phyloP scores from a whole-genome alignment of 495 filamentous ascomycete species.

The Clohesyomyces aquaticus region DNA sequence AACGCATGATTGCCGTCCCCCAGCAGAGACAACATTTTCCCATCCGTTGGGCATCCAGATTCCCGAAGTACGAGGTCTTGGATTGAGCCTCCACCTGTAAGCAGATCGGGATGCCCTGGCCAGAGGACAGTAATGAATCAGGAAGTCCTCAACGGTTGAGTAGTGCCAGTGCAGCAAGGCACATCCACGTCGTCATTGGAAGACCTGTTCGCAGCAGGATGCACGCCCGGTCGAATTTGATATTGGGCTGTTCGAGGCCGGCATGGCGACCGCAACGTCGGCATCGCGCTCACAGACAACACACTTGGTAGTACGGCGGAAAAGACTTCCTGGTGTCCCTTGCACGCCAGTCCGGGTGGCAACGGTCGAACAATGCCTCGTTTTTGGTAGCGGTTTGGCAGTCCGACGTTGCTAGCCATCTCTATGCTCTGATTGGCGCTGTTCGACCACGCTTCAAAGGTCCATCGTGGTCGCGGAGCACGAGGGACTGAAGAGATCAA shows the following conservation, averaged over 20 bases:
- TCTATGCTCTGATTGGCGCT: conserved; percentile 33
- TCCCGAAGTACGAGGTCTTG: conserved; percentile 10
- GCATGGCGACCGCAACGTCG: conserved; percentile 1
- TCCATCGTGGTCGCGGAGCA: conserved; percentile 23
- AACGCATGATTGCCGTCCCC: conserved; percentile 6
- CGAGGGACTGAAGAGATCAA: conserved; percentile 25
- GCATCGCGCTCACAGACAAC: conserved; percentile 9
- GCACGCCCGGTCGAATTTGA: conserved; percentile 21
- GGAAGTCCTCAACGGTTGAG: conserved; percentile 12
- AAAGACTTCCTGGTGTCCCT: conserved; percentile 2
- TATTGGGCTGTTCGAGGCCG: conserved; percentile 18
- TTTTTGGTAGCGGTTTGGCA: conserved; percentile 18
- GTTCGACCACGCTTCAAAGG: conserved; percentile 16
- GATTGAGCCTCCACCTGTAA: conserved; percentile 12
- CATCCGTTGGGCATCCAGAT: conserved; percentile 12
- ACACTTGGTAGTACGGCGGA: conserved; percentile 19
- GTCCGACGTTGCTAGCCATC: conserved; percentile 16
- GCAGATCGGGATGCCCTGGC: conserved; percentile 6
- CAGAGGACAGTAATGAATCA: conserved; percentile 11
- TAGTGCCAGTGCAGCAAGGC: conserved; percentile 15
- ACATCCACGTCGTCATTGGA: conserved; percentile 11
- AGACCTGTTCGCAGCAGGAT: conserved; percentile 16
- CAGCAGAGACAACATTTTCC: background rate
- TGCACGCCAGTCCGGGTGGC: conserved; percentile 13
- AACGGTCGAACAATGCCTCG: conserved; percentile 21